phyloP scores from a whole-genome alignment of 169 alveolate species.

The Plasmodium coatneyi region DNA sequence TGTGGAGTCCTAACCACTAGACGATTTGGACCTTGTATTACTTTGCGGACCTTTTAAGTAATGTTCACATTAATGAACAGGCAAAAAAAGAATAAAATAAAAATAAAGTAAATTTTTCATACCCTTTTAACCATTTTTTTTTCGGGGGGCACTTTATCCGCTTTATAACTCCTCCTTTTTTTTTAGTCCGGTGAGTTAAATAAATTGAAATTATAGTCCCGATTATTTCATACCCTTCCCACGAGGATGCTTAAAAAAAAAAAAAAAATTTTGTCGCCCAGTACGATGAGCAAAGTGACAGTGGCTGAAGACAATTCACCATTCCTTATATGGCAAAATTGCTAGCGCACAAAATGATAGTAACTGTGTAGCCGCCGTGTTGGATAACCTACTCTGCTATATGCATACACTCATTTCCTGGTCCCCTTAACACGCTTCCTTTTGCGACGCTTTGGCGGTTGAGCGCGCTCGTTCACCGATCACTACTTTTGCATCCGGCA shows the following conservation, averaged over 20 bases:
- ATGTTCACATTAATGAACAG: neutral
- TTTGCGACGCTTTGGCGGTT: neutral
- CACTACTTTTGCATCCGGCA: neutral
- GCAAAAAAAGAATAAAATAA: neutral
- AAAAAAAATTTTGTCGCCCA: neutral
- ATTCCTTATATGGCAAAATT: neutral
- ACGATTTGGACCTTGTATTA: slow-evolving; percentile 89
- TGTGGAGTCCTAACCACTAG: slow-evolving; percentile 95
- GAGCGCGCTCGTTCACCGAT: neutral
- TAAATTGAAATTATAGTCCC: neutral
- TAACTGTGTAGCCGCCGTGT: neutral
- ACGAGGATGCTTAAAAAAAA: neutral
- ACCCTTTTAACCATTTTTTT: neutral
- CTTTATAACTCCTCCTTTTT: neutral
- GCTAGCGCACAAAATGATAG: neutral
- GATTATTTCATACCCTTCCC: neutral
- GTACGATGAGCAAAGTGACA: neutral
- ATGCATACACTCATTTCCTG: neutral
- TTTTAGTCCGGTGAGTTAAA: neutral
- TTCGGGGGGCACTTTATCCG: neutral
- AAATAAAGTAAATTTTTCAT: neutral
- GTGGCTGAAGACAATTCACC: neutral
- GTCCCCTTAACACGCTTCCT: neutral
- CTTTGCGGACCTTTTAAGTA: neutral
- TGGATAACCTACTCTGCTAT: neutral